These are phyloP conservation scores for Beta corolliflora DNA, from an alignment of 179 eudicot species.

Conservation along the genomic window DNA sequence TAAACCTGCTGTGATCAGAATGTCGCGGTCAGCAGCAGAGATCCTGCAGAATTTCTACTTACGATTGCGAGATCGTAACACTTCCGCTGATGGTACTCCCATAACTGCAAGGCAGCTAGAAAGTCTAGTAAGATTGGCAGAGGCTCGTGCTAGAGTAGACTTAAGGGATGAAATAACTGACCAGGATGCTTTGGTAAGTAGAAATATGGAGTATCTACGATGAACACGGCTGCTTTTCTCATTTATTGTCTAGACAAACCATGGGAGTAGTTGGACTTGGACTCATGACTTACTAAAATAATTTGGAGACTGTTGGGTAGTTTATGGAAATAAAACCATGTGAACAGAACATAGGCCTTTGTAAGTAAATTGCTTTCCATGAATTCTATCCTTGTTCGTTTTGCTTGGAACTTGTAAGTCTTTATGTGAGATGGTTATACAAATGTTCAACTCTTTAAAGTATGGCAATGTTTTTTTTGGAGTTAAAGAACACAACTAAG, in stretches of 20 bases:
- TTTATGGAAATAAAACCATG: not conserved
- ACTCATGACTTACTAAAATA: not conserved
- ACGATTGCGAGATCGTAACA: slow-evolving; percentile 73
- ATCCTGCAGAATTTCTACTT: slow-evolving; percentile 88
- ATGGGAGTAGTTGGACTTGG: slow-evolving; percentile 8
- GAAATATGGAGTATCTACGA: not conserved
- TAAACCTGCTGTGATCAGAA: slow-evolving; percentile 48
- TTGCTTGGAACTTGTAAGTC: not conserved
- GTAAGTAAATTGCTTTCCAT: not conserved
- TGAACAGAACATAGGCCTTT: not conserved
- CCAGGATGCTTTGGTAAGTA: slow-evolving; percentile 92
- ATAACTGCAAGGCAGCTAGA: slow-evolving; percentile 98
- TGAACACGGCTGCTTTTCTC: not conserved
- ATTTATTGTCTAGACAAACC: not conserved
- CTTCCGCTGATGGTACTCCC: slow-evolving; percentile 93
- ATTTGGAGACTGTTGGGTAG: not conserved
- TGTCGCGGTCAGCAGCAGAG: slow-evolving; percentile 88
- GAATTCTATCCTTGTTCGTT: not conserved
- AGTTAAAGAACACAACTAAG: too few species aligned
- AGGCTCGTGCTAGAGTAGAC: slow-evolving; percentile 92
- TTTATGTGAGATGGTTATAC: not conserved
- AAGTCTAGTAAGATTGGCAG: slow-evolving; percentile 90
- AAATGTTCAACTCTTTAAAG: not conserved
- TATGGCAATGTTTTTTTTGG: not conserved
- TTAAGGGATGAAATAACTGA: slow-evolving; percentile 84